These are phyloP conservation scores for Suhomyces taliae DNA, from an alignment of 1,139 yeast species.

Conservation along the genomic window DNA sequence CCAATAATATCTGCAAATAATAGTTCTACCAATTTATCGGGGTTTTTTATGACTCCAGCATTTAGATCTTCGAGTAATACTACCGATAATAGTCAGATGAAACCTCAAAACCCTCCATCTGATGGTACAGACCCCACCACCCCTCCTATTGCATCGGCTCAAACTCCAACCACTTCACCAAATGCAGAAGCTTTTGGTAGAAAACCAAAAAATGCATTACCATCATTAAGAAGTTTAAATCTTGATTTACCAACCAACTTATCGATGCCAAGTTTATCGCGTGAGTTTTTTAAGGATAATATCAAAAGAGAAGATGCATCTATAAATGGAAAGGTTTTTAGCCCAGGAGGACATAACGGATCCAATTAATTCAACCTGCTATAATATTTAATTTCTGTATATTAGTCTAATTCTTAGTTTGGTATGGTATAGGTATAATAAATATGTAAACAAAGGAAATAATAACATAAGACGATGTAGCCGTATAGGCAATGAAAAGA, in stretches of 20 bases:
- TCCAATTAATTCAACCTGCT: neutral
- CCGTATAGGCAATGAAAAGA: too few relatives aligned
- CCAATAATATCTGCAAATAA: conserved; percentile 47
- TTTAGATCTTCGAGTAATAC: conserved; percentile 10
- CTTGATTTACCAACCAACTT: conserved; percentile 48
- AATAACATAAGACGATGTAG: too few relatives aligned
- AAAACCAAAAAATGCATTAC: conserved; percentile 35
- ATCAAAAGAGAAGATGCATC: conserved; percentile 10
- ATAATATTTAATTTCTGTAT: neutral
- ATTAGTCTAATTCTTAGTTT: neutral
- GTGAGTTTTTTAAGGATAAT: conserved; percentile 9
- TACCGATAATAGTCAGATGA: conserved; percentile 1
- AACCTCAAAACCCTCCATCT: conserved; percentile 3
- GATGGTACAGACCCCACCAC: conserved; percentile 8
- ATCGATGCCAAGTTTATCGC: conserved; percentile 23
- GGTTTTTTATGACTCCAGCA: conserved; percentile 34
- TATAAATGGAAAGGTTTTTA: conserved; percentile 4
- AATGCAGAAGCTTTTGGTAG: conserved; percentile 8
- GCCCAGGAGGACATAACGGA: neutral
- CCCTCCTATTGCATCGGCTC: conserved; percentile 5
- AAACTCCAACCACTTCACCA: conserved; percentile 8
- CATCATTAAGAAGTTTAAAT: conserved; percentile 52
- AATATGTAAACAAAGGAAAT: neutral
- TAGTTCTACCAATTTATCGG: conserved; percentile 45
- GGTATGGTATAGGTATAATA: neutral